phyloP scores from a whole-genome alignment of 2,329 filamentous ascomycete genomes.

The Orbilia ellipsospora region DNA sequence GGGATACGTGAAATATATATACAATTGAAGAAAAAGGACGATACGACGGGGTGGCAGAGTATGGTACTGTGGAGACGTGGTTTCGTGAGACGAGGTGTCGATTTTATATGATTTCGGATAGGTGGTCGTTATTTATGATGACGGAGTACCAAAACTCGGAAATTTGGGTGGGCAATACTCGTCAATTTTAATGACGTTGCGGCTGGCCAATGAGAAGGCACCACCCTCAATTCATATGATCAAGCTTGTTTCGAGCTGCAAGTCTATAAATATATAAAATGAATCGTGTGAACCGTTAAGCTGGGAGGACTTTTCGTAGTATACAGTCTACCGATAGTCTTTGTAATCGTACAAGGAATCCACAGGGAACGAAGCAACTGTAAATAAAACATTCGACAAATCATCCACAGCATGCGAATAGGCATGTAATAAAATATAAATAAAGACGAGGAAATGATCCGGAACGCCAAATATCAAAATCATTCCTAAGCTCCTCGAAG shows the following conservation, averaged over 20 bases:
- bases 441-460: slow-evolving; percentile 15
- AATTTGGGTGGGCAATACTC: slow-evolving; percentile 8
- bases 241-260: no score
- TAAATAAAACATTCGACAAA: background rate
- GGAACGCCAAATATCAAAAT: slow-evolving; percentile 46
- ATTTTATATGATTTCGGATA: no score
- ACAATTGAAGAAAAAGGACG: slow-evolving; percentile 25
- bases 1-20: slow-evolving; percentile 31
- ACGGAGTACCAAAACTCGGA: no score
- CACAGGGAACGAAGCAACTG: slow-evolving; percentile 15
- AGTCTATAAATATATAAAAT: background rate
- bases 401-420: slow-evolving; percentile 6
- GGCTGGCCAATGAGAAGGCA: slow-evolving; percentile 19
- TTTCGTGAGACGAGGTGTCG: no score
- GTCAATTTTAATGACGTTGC: slow-evolving; percentile 31
- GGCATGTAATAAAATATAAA: background rate
- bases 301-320: slow-evolving; percentile 23
- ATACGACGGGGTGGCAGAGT: background rate
- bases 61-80: background rate
- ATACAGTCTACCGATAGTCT: slow-evolving; percentile 46
- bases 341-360: slow-evolving; percentile 48
- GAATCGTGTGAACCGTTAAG: background rate
- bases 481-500: slow-evolving; percentile 23
- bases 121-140: no score
- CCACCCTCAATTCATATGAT: no score